Evolutionary conservation across 192 early-diverging fungal species (phyloP).

Genomic region (Backusella tarrabulga): DNA sequence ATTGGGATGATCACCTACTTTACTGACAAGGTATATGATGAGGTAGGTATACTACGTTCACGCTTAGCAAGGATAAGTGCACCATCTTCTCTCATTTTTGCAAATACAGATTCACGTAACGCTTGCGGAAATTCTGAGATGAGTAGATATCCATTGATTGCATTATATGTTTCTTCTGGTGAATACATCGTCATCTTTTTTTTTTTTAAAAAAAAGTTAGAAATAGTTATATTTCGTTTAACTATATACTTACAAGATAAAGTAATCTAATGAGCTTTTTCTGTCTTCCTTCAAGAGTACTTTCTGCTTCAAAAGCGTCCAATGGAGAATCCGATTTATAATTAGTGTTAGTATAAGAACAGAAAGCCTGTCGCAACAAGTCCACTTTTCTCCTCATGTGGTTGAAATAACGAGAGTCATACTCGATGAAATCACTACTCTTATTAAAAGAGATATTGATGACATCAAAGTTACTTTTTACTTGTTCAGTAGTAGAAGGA

Average conservation of each 20-base stretch:
- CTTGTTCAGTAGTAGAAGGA: background rate
- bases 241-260: background rate
- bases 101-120: background rate
- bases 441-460: background rate
- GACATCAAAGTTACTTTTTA: background rate
- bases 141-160: background rate
- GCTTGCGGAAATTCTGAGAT: background rate
- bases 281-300: background rate
- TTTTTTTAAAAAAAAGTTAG: background rate
- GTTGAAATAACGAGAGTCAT: background rate
- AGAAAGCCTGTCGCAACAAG: background rate
- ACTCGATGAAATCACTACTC: background rate
- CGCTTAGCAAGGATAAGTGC: background rate
- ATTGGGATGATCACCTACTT: background rate
- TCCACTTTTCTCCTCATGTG: background rate
- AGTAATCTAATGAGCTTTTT: background rate
- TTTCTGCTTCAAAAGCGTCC: background rate
- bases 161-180: background rate
- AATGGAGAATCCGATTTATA: background rate
- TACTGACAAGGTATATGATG: background rate
- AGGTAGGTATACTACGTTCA: background rate
- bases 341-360: background rate
- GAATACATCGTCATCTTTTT: background rate
- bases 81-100: background rate
- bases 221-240: background rate